Base-by-base conservation (phyloP, 1,139 yeast species). In the Cylindricascospora bacillispora region DNA sequence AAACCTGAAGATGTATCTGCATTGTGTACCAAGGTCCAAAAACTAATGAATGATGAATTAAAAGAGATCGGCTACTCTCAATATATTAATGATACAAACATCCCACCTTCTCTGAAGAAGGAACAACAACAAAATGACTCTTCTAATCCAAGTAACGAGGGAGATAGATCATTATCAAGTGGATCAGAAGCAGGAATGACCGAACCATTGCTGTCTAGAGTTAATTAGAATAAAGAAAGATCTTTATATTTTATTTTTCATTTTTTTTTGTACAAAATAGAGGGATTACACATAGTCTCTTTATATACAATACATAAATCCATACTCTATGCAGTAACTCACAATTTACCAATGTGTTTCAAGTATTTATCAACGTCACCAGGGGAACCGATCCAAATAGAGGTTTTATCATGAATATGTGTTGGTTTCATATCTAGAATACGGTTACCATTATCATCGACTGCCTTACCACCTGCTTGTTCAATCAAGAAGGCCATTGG, bases 401-500 rank as follows among this genome's bases (percentile, higher is more conserved):
- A 95, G 33, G 79, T 65, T 57, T 82, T 76, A 57, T 86, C 95
- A 57, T 89, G 98, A 44, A 89, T 86, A 36, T 85, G 83, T 57
- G 75, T 75, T 38, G 97, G 97, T 36, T 67, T 65, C 39, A 86
- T 61, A 34, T 86, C 95, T 52, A 89, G 67, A 40, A 89, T 85
- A 44, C 95, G 70, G 56, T 80, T 81, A 45, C 95, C 95, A 45
- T 70, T 68, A 54, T 89, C 97, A 52, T 83, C 83, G 35, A 86
- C 79, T 15, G 97, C 95, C 40, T 66, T 54, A 35, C 98, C 98
- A 33, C 97, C 97, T 28, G 95, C 95, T 60, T 85, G 93, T 60
- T 89, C 98, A 61, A 86, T 66, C 49, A 89, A 66, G 67, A 82
- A 60, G 12, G 97, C 95, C 98, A 89, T 89, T 39, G 98, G 98